These are phyloP conservation scores for Bruguiera hainesii DNA, from an alignment of 441 rosid genomes.

Conservation along the genomic window DNA sequence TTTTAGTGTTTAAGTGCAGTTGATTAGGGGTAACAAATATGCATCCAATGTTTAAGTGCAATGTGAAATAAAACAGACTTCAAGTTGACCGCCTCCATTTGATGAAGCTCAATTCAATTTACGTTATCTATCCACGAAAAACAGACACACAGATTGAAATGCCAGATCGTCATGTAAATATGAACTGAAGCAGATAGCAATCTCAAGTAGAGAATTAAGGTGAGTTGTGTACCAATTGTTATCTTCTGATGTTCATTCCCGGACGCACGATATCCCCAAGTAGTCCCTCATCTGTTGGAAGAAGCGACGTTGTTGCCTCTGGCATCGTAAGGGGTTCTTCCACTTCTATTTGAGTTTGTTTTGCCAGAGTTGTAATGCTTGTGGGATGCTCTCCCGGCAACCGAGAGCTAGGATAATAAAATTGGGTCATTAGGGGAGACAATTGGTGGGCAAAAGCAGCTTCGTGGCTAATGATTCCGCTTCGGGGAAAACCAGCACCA, in stretches of 20 bases:
- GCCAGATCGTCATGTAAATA: background rate
- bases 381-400: conserved; percentile 35
- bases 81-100: too few species aligned
- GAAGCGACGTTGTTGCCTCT: conserved; percentile 10
- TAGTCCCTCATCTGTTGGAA: conserved; percentile 58
- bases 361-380: conserved; percentile 18
- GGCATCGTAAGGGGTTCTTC: conserved; percentile 19
- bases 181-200: background rate
- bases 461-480: conserved; percentile 58
- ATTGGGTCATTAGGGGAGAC: conserved; percentile 40
- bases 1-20: too few species aligned
- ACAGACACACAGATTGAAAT: background rate
- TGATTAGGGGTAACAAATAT: too few species aligned
- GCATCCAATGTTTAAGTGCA: too few species aligned
- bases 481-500: conserved; percentile 67
- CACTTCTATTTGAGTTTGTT: conserved; percentile 23
- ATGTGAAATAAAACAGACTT: too few species aligned
- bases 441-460: conserved; percentile 42
- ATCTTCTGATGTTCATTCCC: conserved; percentile 49
- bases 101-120: background rate
- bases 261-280: conserved; percentile 87
- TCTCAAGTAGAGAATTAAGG: background rate
- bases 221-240: conserved; percentile 23
- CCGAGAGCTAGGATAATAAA: conserved; percentile 43
- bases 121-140: background rate